Conservation (phyloP, 352 stramenopile species). For the Pythium aphanidermatum region DNA sequence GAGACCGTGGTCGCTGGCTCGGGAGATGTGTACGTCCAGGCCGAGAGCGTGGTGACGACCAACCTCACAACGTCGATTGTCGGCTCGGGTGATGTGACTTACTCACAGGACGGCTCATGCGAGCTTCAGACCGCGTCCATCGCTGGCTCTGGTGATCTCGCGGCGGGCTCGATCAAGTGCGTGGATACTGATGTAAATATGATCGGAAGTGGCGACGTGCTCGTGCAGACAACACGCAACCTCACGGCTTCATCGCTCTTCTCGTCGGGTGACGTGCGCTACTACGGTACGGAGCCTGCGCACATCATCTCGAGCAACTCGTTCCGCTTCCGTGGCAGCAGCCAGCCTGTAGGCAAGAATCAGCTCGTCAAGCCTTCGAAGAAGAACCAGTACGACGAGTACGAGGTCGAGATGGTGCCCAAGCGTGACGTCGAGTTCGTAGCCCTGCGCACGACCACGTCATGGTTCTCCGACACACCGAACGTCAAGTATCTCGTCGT, state of each 20-base stretch:
- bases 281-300: constrained; percentile 31
- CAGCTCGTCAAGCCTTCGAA: constrained; percentile 32
- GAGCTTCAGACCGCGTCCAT: constrained; percentile 33
- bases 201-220: constrained; percentile 35
- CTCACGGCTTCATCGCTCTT: constrained; percentile 44
- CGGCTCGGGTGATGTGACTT: too few relatives aligned
- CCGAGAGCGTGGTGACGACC: constrained; percentile 24
- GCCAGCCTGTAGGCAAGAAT: too few relatives aligned
- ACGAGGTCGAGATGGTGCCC: constrained; percentile 18
- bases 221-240: constrained; percentile 42
- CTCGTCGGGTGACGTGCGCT: constrained; percentile 47
- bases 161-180: constrained; percentile 39
- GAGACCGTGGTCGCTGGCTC: constrained; percentile 10
- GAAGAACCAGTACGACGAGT: constrained; percentile 33
- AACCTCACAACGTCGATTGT: constrained; percentile 40
- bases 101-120: too few relatives aligned
- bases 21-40: constrained; percentile 25
- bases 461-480: too few relatives aligned
- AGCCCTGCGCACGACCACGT: too few relatives aligned
- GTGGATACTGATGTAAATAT: constrained; percentile 32
- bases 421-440: too few relatives aligned
- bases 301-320: constrained; percentile 44
- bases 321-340: constrained; percentile 58
- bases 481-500: too few relatives aligned
- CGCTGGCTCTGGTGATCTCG: constrained; percentile 38